These are phyloP conservation scores for Fusarium zealandicum DNA, from an alignment of 2,329 filamentous ascomycete species.

Conservation along the genomic window DNA sequence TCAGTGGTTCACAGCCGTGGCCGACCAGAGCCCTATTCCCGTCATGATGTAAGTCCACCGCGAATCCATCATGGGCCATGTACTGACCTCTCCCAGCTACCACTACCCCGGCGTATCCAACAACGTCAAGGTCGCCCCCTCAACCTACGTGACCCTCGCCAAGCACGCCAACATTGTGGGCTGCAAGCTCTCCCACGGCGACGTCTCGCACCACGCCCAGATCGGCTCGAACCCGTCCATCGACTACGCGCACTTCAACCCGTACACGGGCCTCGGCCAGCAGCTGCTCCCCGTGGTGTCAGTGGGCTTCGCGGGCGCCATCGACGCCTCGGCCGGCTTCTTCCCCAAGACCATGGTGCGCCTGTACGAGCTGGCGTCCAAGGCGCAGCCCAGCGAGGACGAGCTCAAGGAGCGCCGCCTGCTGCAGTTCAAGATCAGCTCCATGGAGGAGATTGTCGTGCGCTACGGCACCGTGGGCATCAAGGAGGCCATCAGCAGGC, in stretches of 20 bases:
- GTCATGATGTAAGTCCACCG: constrained; percentile 60
- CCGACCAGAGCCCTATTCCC: constrained; percentile 63
- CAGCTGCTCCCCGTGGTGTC: constrained; percentile 67
- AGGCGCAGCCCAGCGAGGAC: constrained; percentile 45
- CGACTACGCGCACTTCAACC: constrained; percentile 64
- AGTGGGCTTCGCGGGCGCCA: constrained; percentile 66
- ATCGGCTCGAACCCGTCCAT: constrained; percentile 66
- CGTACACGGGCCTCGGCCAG: constrained; percentile 71
- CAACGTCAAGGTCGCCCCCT: constrained; percentile 64
- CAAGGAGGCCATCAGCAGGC: constrained; percentile 66
- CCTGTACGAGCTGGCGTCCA: constrained; percentile 58
- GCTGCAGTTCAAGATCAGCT: constrained; percentile 67
- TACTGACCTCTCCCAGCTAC: constrained; percentile 53
- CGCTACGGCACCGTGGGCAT: constrained; percentile 68
- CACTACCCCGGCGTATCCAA: constrained; percentile 74
- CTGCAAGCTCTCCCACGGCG: constrained; percentile 73
- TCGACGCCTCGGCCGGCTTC: constrained; percentile 68
- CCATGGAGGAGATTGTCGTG: constrained; percentile 67
- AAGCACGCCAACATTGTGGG: constrained; percentile 72
- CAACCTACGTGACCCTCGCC: constrained; percentile 64
- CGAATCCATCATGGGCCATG: neutral
- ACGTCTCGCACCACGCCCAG: constrained; percentile 69
- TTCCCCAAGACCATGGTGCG: constrained; percentile 68
- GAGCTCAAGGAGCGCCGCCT: constrained; percentile 58
- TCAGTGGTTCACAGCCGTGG: constrained; percentile 65